Base-by-base conservation (phyloP, 306 rosid genomes). In the Vachellia pachyceras region DNA sequence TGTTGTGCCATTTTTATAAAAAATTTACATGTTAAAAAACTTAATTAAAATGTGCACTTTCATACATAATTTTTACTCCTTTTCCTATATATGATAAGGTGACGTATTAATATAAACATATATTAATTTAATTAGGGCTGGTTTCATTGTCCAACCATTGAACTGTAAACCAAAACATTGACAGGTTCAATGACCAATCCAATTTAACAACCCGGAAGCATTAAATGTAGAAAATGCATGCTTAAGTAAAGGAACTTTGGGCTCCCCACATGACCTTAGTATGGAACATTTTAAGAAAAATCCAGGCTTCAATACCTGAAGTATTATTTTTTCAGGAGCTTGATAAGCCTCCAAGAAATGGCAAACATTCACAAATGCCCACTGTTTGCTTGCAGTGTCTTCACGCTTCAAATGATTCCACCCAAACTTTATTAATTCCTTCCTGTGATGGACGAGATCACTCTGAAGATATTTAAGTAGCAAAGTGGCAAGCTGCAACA, bases 341-440 rank as follows among this genome's bases (percentile, higher is more conserved):
- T 96, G 99, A 88, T 93, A 96, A 76, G 98, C 99, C 87, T 93
- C 98, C 86, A 96, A 87, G 85, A 96, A 96, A 84, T 96, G 99
- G 91, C 99, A 96, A 84, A 96, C 99, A 88, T 96, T 96, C 79
- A 96, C 99, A 92, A 96, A 96, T 67, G 99, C 99, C 99, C 99
- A 96, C 85, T 96, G 99, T 86, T 93, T 96, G 89, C 99, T 96
- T 73, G 98, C 97, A 84, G 98, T 96, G 82, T 96, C 99, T 88
- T 96, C 99, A 60, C 99, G 92, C 89, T 96, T 96, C 77, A 96
- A 94, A 93, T 96, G 99, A 84, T 96, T 96, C 99, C 99, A 96
- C 69, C 99, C 99, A 90, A 96, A 96, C 87, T 96, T 96, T 81
- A 96, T 96, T 69, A 96, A 85, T 83, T 96, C 99, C 89, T 96